These are phyloP conservation scores for Leccinum uliginosum DNA, from an alignment of 768 basidiomycete genomes.

Conservation along the genomic window DNA sequence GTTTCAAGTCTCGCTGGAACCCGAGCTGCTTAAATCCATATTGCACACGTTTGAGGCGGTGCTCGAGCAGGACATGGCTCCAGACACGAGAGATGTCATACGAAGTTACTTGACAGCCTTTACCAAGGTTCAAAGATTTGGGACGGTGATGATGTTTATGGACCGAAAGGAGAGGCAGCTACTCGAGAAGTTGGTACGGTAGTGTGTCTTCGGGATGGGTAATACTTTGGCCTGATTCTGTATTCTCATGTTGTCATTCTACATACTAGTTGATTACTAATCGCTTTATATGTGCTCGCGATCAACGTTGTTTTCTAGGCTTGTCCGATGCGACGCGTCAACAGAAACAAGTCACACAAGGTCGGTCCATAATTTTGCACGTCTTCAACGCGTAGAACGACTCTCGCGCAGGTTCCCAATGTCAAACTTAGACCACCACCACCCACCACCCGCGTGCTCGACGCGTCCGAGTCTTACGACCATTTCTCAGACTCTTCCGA, in stretches of 20 bases:
- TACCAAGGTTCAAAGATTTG: slow-evolving; percentile 54
- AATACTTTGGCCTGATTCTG: too few relatives aligned
- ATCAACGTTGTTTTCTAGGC: neutral
- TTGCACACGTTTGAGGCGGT: slow-evolving; percentile 45
- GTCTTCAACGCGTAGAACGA: neutral
- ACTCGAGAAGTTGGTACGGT: slow-evolving; percentile 23
- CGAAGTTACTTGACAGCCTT: slow-evolving; percentile 52
- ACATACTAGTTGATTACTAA: too few relatives aligned
- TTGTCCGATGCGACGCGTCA: slow-evolving; percentile 44
- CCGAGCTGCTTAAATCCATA: slow-evolving; percentile 54
- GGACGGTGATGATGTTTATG: slow-evolving; percentile 60
- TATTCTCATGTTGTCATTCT: too few relatives aligned
- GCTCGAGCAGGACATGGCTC: slow-evolving; percentile 19
- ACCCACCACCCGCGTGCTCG: slow-evolving; percentile 22
- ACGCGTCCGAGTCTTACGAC: slow-evolving; percentile 34
- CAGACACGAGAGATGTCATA: slow-evolving; percentile 22
- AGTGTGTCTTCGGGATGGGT: neutral
- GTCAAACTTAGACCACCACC: slow-evolving; percentile 73
- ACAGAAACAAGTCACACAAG: slow-evolving; percentile 57
- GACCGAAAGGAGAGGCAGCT: slow-evolving; percentile 49
- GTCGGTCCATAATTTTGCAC: slow-evolving; percentile 25
- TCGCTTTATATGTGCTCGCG: neutral
- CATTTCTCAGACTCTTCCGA: slow-evolving; percentile 47
- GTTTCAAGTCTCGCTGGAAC: slow-evolving; percentile 69
- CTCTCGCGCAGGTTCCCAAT: slow-evolving; percentile 62